Base-by-base conservation (phyloP, 73 alveolate genomes). In the Paraurostyla sp. region DNA sequence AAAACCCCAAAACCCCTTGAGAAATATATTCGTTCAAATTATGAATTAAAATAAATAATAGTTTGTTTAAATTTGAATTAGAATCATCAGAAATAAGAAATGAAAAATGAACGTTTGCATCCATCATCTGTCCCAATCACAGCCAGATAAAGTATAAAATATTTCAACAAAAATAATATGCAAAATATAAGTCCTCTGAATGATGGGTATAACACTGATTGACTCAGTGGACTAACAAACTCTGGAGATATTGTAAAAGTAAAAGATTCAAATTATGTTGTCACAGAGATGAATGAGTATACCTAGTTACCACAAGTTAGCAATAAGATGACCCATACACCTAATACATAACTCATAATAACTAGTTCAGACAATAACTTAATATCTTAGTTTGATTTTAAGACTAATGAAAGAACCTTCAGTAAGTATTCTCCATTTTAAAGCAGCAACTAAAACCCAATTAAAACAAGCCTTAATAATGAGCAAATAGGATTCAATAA, bases 181-280 rank as follows among this genome's bases (percentile, higher is more conserved):
- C 0, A 33, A 6, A 7, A 65, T 65, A 40, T 38, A 16, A 65
- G 82, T 65, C 82, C 82, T 6, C 33, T 65, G 15, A 38, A 35
- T 6, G 25, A 65, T 6, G 82, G 41, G 25, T n/a, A 40, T 1
- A 35, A 54, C 30, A 54, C 15, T 20, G 9, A 35, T 16, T 6
- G 58, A 7, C 40, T 33, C 9, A 40, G 82, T 65, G 56, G 56
- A 2, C 4, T 40, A 6, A 65, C 82, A 2, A 38, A 65, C 25
- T 65, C 82, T 6, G 82, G 82, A 9, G 82, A 65, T 65, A 65
- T 65, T 38, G 82, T 65, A 15, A 65, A 65, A 23, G 82, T 65
- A 3, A 65, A 65, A 40, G 82, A 65, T 40, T 65, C 82, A 7
- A 65, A 65, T 40, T 65, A 65, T 65, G 82, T 65, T 3, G 32